Percentiles rank a stretch among this genome's conserved stretches.
These are phyloP conservation scores for Colletotrichum euphorbiae DNA, from an alignment of 2,329 filamentous ascomycete genomes.

Conservation along the genomic window DNA sequence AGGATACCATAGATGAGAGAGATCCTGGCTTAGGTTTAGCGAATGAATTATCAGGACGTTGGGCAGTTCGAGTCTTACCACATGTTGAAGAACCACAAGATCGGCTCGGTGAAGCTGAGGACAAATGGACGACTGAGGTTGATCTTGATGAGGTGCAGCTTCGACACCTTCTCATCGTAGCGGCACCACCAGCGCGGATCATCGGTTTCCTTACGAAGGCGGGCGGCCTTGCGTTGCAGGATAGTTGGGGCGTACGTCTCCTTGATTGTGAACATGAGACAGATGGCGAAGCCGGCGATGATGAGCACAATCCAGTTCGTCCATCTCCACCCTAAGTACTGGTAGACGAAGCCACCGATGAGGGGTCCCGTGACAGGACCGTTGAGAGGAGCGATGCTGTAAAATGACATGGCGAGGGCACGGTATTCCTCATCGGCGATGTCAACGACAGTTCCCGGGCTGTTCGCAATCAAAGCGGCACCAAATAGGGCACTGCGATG, in stretches of 20 bases:
- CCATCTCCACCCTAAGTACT: constrained; percentile 89
- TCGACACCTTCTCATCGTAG: constrained; percentile 78
- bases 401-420: constrained; percentile 85
- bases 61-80: constrained; percentile 61
- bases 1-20: constrained; percentile 88
- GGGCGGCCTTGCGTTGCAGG: constrained; percentile 73
- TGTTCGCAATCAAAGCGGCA: constrained; percentile 84
- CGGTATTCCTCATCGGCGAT: constrained; percentile 84
- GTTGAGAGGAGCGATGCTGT: constrained; percentile 87
- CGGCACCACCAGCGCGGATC: constrained; percentile 82
- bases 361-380: constrained; percentile 71
- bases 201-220: constrained; percentile 73
- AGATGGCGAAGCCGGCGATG: constrained; percentile 70
- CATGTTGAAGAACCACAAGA: constrained; percentile 76
- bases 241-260: constrained; percentile 84
- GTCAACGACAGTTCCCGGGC: constrained; percentile 85
- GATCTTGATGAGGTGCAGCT: constrained; percentile 75
- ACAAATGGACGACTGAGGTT: constrained; percentile 84
- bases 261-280: constrained; percentile 69
- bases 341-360: constrained; percentile 83
- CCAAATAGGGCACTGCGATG: constrained; percentile 66
- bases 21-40: constrained; percentile 59
- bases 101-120: constrained; percentile 84
- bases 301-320: constrained; percentile 86
- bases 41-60: not conserved